Base-by-base conservation (phyloP, 83 land plant genomes). In the Diphasiastrum complanatum region DNA sequence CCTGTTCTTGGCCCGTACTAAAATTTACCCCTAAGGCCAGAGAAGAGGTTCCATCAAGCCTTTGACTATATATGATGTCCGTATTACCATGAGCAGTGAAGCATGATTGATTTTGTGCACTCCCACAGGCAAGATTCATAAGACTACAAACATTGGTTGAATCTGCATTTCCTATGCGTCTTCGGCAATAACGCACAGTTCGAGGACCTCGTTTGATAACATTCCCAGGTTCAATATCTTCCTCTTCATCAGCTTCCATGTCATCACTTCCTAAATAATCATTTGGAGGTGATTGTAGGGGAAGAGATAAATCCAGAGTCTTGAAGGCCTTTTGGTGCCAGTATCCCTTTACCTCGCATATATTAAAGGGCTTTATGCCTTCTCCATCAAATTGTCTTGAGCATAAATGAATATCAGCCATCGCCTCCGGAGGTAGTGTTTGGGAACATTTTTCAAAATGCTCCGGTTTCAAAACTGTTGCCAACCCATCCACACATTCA, bases 401-500 rank as follows among this genome's bases (percentile, higher is more conserved):
- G 66, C 89, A 88, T 38, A 88, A 34, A 35, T 75, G 75, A 4
- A 80, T 47, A n/a, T 64, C 63, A 5, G 36, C 67, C 6, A 63
- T 33, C 24, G 70, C 51, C 24, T 56, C 62, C 25, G 46, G n/a
- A 20, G 74, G 78, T 47, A 70, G 54, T 51, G 50, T 27, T 0
- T 50, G 55, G 65, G 73, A 36, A 48, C 81, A 81, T 45, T 76
- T 75, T 46, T 79, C 81, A 60, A 74, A 84, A 45, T 88, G 84
- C 25, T 75, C 79, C 32, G 83, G 86, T 28, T 77, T 75, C 47
- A 88, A 68, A 23, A 88, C 81, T 1, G 75, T 75, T 20, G 95
- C 89, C 35, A 76, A 68, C 10, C 85, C 86, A 78, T 88, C 89
- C 60, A 88, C 80, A 67, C 95, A 84, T 65, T 88, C 95, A 37